A percentile compares a stretch with the other conserved stretches of the same genome.
phyloP scores from a whole-genome alignment of 164 flowering plant species.

The Protea cynaroides region DNA sequence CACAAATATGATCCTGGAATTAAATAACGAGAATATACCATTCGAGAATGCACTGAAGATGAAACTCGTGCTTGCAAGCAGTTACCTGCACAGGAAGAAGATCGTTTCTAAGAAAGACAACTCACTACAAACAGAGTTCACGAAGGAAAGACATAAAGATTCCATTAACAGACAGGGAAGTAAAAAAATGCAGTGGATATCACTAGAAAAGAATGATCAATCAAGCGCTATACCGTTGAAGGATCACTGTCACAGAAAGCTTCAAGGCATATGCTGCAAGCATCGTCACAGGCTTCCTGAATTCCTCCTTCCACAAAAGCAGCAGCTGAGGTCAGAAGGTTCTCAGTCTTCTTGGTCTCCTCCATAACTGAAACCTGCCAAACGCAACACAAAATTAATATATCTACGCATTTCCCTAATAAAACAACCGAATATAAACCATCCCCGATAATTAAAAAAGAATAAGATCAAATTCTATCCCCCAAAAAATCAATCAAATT shows the following conservation, averaged over 20 bases:
- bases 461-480: background rate
- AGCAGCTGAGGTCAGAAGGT: constrained; percentile 75
- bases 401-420: background rate
- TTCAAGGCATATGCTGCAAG: constrained; percentile 98
- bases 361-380: constrained; percentile 44
- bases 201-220: background rate
- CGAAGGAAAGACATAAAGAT: background rate
- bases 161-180: background rate
- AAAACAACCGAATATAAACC: too few species aligned
- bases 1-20: background rate
- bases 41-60: constrained; percentile 97
- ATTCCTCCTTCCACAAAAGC: constrained; percentile 97
- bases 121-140: background rate
- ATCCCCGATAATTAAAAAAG: background rate
- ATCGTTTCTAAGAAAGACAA: background rate
- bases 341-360: constrained; percentile 41
- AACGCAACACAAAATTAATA: constrained; percentile 1
- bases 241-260: constrained; percentile 81
- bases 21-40: constrained; percentile 34
- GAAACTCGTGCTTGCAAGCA: constrained; percentile 93
- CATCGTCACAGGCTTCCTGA: constrained; percentile 96
- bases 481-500: background rate
- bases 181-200: background rate
- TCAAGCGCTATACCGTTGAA: constrained; percentile 48
- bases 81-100: constrained; percentile 54